Conservation (phyloP, 495 filamentous ascomycete species). For the Penicillium flavigenum region DNA sequence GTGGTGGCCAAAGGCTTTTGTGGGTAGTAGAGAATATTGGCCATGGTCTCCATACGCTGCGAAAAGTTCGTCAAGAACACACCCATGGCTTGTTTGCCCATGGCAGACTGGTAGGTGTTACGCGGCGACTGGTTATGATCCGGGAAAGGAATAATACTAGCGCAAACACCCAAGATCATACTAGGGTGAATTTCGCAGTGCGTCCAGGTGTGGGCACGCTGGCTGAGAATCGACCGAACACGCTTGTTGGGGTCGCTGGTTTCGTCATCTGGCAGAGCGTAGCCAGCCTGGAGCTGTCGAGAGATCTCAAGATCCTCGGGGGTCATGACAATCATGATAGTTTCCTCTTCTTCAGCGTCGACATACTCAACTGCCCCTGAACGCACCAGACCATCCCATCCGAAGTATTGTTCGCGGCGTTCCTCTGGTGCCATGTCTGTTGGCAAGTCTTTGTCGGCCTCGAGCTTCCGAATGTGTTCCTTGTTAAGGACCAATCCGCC, state of each 20-base stretch:
- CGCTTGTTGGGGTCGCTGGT: constrained; percentile 67
- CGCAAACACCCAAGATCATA: constrained; percentile 98
- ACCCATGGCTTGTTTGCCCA: constrained; percentile 99
- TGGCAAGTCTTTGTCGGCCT: constrained; percentile 64
- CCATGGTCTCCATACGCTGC: constrained; percentile 98
- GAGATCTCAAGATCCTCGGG: constrained; percentile 86
- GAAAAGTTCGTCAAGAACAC: constrained; percentile 96
- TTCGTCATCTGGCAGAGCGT: constrained; percentile 59
- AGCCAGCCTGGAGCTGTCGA: constrained; percentile 63
- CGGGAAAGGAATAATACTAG: constrained; percentile 98
- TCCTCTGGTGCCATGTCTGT: constrained; percentile 55
- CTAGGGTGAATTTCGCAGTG: constrained; percentile 99
- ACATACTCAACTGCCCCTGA: constrained; percentile 89
- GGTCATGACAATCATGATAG: constrained; percentile 98
- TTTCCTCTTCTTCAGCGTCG: constrained; percentile 97
- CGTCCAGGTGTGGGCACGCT: constrained; percentile 83
- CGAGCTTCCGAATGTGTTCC: constrained; percentile 68
- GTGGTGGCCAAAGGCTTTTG: constrained; percentile 97
- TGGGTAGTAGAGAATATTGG: constrained; percentile 97
- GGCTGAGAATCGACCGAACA: constrained; percentile 79
- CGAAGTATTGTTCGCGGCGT: constrained; percentile 64
- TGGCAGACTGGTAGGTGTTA: constrained; percentile 99
- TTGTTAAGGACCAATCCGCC: constrained; percentile 82
- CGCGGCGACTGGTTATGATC: constrained; percentile 98
- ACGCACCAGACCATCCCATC: constrained; percentile 81